Base-by-base conservation (phyloP, 257 asterid genomes). In the Gynochthodes officinalis region DNA sequence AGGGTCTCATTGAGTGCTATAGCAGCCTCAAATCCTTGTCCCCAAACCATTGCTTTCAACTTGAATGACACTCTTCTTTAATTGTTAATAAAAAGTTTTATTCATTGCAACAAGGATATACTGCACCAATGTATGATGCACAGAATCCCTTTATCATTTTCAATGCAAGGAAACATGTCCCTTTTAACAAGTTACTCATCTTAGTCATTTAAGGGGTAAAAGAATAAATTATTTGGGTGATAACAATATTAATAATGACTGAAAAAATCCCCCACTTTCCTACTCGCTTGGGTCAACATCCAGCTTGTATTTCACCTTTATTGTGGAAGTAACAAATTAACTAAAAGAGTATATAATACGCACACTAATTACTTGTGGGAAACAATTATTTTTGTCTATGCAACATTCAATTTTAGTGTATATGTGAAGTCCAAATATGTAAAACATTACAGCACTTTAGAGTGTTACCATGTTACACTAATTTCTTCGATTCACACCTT, bases 1-100 rank as follows among this genome's bases (percentile, higher is more conserved):
- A 16, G 63, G 71, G 69, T 73, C 63, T 65, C 54, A 52, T 73
- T 60, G 78, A 68, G 72, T 48, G 73, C 57, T 75, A 50, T 66
- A 57, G 69, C 57, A 58, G 69, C 73, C 71, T 75, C 68, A 69
- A 67, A 74, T 23, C 50, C 27, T 57, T 55, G 74, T 62, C 65
- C 48, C 50, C 23, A 54, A n/a, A 23, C 69, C 44, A 61, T 69
- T 42, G 43, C 61, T 67, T 71, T 70, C 73, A 69, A 81, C 83
- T 83, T 86, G 76, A 80, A 59, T 72, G 28, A 50, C 82, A 83
- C 83, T 54, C 81, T 70, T 75, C 78, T 59, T 71, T 43, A 7
- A 63, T 63, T 19, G 32, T 63, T 63, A 70, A 35, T 16, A n/a
- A n/a, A n/a, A n/a, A n/a, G n/a, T n/a, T n/a, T n/a, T n/a, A n/a